Conservation (phyloP, 768 basidiomycete species). For the Lentinula aciculospora region DNA sequence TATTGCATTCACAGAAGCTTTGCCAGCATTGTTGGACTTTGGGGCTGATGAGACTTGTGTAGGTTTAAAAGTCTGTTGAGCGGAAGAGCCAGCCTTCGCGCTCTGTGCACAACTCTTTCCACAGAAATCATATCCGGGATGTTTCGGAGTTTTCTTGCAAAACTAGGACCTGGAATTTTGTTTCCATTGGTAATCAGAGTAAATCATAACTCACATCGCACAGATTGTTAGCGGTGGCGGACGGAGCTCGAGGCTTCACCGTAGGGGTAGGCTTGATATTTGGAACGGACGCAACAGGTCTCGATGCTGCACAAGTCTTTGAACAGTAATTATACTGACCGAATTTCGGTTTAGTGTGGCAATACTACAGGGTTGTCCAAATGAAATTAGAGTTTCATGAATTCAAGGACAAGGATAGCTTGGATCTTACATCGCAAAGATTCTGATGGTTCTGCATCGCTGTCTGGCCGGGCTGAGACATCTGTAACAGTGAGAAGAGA, state of each 20-base stretch:
- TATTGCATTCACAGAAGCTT: background rate
- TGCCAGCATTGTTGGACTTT: background rate
- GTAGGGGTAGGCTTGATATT: background rate
- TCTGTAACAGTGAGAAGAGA: background rate
- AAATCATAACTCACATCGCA: conserved; percentile 34
- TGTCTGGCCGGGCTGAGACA: background rate
- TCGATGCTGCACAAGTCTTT: conserved; percentile 48
- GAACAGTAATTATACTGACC: conserved; percentile 42
- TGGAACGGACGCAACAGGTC: conserved; percentile 18
- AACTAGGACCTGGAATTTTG: too few species aligned
- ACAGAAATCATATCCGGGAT: conserved; percentile 53
- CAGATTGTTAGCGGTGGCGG: conserved; percentile 12
- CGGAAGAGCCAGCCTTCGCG: conserved; percentile 25
- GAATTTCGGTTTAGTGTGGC: conserved; percentile 45
- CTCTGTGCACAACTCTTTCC: conserved; percentile 57
- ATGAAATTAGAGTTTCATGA: too few species aligned
- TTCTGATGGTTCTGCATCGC: background rate
- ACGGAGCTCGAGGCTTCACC: background rate
- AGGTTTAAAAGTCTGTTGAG: background rate
- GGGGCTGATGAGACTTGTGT: background rate
- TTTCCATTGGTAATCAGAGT: too few species aligned
- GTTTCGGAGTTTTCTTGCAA: conserved; percentile 58
- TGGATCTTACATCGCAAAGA: conserved; percentile 6
- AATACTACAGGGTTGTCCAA: conserved; percentile 28
- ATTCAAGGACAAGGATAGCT: too few species aligned